Evolutionary conservation across 108 stramenopile species (phyloP), one percentile per base, ranked within the genome.

Genomic region (Nitzschia sp.): DNA sequence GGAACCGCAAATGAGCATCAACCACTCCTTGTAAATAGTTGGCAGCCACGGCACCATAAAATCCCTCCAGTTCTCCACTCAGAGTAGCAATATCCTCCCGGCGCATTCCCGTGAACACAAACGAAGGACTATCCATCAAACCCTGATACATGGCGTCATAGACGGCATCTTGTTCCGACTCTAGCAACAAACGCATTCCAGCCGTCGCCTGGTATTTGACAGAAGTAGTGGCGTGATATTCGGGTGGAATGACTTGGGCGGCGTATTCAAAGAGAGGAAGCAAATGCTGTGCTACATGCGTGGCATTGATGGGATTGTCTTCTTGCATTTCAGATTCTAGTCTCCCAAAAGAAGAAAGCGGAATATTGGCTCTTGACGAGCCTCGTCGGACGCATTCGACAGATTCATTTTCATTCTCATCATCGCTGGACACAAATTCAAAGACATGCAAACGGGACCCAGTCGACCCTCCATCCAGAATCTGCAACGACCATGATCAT

Each of bases 391-490:
- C 53, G 52, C 86, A 86, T n/a, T 67, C 37, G 44, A 58, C 29
- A 14, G 41, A 41, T 34, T 34, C 29, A 34, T 34, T 34, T 34
- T 34, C 29, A 34, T 34, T 34, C 29, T 77, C 73, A 43, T 52
- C 68, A 25, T 50, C 67, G 40, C 25, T 66, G 10, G 56, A 42
- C 24, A 87, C 76, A 65, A 94, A 82, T 65, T 91, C 87, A 75
- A 91, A 94, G 39, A 92, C 80, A 55, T 90, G 89, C 22, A 94
- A 72, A 24, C 93, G 80, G 29, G 89, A 90, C 12, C 92, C 92
- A n/a, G 92, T 93, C 7, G 89, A 90, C 63, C 92, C 92, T 44
- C 84, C 93, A 70, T 94, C 93, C 53, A 92, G 80, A n/a, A 91
- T 82, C 87, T 88, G 29, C 29, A 34, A 34, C 29, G 5, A 34